phyloP scores from a whole-genome alignment of 2,329 filamentous ascomycete species.

The Aspergillus sp. region DNA sequence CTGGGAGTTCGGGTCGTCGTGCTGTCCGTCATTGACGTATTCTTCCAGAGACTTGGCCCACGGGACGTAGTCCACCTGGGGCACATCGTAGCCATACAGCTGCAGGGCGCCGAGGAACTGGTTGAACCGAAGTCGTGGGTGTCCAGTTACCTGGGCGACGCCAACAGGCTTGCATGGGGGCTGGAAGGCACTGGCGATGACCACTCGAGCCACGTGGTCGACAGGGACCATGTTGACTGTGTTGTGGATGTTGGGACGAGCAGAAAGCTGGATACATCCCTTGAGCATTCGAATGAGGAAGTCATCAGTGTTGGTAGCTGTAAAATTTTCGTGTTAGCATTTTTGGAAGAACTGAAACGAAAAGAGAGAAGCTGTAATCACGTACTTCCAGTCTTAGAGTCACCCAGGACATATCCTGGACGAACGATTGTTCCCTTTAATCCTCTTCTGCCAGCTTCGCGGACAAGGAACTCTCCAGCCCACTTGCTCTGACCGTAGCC shows the following conservation, averaged over 20 bases:
- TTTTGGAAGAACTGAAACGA: conserved; percentile 1
- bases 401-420: conserved; percentile 79
- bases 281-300: conserved; percentile 85
- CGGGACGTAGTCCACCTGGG: conserved; percentile 60
- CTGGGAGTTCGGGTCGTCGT: conserved; percentile 56
- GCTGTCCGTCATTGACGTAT: conserved; percentile 57
- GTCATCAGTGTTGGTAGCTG: conserved; percentile 70
- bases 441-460: conserved; percentile 73
- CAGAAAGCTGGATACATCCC: conserved; percentile 74
- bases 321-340: neutral
- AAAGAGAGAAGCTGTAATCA: neutral
- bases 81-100: conserved; percentile 67
- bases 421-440: conserved; percentile 71
- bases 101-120: conserved; percentile 68
- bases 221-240: conserved; percentile 88
- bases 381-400: conserved; percentile 57
- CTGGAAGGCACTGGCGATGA: conserved; percentile 68
- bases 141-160: conserved; percentile 74
- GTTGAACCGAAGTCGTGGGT: conserved; percentile 73
- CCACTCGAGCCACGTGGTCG: conserved; percentile 73
- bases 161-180: conserved; percentile 51
- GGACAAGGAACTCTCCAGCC: conserved; percentile 67
- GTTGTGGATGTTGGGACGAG: conserved; percentile 73
- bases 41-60: conserved; percentile 66
- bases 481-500: conserved; percentile 93